Evolutionary conservation across 352 stramenopile species (phyloP).

Genomic region (Globisporangium nodosum): DNA sequence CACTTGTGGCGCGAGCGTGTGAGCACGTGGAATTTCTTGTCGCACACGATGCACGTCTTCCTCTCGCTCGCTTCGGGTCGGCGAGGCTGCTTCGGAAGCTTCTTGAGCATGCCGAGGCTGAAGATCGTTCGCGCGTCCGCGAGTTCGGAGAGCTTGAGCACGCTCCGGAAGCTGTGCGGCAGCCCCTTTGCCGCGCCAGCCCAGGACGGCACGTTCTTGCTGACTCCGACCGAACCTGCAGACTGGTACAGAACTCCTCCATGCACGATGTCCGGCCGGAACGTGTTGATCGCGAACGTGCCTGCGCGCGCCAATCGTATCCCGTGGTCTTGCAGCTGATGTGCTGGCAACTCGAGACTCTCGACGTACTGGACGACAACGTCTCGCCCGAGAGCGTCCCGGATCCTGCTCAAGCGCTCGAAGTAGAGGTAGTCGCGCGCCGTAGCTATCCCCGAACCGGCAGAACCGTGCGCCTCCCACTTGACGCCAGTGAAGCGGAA

Average conservation of each 20-base stretch:
- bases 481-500: slow-evolving; percentile 49
- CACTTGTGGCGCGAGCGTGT: slow-evolving; percentile 10
- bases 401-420: slow-evolving; percentile 26
- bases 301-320: slow-evolving; percentile 13
- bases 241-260: slow-evolving; percentile 7
- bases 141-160: slow-evolving; percentile 8
- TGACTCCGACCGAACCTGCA: slow-evolving; percentile 1
- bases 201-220: not conserved
- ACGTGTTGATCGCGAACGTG: slow-evolving; percentile 13
- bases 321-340: slow-evolving; percentile 30
- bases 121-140: slow-evolving; percentile 10
- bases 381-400: slow-evolving; percentile 23
- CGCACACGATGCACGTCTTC: slow-evolving; percentile 20
- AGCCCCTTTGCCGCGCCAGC: slow-evolving; percentile 1
- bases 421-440: slow-evolving; percentile 39
- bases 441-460: slow-evolving; percentile 10
- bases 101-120: slow-evolving; percentile 11
- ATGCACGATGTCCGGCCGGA: slow-evolving; percentile 1
- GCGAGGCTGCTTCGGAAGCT: not conserved
- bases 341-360: slow-evolving; percentile 14
- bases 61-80: not conserved
- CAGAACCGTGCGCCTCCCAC: slow-evolving; percentile 28
- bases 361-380: slow-evolving; percentile 21
- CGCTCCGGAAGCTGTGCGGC: not conserved
- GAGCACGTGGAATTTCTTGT: slow-evolving; percentile 24